Evolutionary conservation across 140 eudicot species (phyloP).

Genomic region (Flaveria floridana): DNA sequence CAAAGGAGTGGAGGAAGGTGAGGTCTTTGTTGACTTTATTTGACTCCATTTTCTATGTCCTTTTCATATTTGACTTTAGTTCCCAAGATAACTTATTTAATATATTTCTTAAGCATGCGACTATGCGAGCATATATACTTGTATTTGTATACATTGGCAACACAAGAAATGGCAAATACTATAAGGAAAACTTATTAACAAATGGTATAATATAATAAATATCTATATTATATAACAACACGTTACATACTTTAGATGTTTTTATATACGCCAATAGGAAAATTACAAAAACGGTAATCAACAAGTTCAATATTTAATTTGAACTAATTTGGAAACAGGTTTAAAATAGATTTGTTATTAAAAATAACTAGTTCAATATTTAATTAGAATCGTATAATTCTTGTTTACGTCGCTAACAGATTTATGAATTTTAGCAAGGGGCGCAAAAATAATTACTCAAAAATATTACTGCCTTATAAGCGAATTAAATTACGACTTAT

Average conservation of each 20-base stretch:
- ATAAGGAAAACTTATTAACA: not conserved
- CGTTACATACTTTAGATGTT: not conserved
- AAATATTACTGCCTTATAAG: too few species aligned
- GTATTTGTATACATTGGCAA: not conserved
- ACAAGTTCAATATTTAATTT: too few species aligned
- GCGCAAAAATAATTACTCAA: too few species aligned
- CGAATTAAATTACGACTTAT: too few species aligned
- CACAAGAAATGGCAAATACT: not conserved
- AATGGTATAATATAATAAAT: not conserved
- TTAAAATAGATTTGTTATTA: too few species aligned
- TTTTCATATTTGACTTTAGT: slow-evolving; percentile 24
- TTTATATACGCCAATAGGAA: not conserved
- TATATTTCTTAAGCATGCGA: slow-evolving; percentile 13
- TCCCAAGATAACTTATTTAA: slow-evolving; percentile 6
- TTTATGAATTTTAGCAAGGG: too few species aligned
- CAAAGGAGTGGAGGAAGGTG: slow-evolving; percentile 15
- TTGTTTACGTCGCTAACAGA: too few species aligned
- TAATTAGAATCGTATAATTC: too few species aligned
- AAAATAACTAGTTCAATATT: too few species aligned
- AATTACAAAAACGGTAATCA: too few species aligned
- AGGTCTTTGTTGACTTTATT: slow-evolving; percentile 23
- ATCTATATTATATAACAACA: not conserved
- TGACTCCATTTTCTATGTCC: slow-evolving; percentile 17
- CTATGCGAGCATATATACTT: slow-evolving; percentile 5
- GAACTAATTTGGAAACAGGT: too few species aligned